Percentiles rank a stretch among this genome's conserved stretches.
Conservation (phyloP, 345 rosid species). For the Theobroma cacao region DNA sequence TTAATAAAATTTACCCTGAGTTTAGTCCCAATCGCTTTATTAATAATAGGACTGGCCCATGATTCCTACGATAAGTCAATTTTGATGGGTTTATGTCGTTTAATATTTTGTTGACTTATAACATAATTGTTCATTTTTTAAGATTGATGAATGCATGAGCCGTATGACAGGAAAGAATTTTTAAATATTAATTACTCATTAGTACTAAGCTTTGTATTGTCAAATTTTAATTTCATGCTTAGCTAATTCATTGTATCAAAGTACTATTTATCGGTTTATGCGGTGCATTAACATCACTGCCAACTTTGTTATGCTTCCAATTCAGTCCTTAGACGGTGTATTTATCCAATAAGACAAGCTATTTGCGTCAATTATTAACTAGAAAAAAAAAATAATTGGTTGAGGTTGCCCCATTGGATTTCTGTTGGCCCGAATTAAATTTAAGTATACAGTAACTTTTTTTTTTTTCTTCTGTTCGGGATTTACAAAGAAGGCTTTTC, state of each 20-base stretch:
- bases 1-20: not conserved
- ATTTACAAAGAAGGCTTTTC: too few relatives aligned
- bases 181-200: not conserved
- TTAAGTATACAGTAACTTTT: too few relatives aligned
- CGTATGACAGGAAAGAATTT: not conserved
- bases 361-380: not conserved
- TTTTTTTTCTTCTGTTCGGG: too few relatives aligned
- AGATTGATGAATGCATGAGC: not conserved
- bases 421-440: not conserved
- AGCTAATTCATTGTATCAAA: not conserved
- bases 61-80: not conserved
- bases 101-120: not conserved
- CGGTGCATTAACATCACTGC: not conserved
- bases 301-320: not conserved
- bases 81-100: not conserved
- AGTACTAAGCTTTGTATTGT: not conserved
- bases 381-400: too few relatives aligned
- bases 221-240: too few relatives aligned
- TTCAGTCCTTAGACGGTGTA: not conserved
- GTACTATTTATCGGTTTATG: not conserved
- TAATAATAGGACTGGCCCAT: not conserved
- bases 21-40: not conserved
- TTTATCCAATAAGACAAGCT: not conserved
- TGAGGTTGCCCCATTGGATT: not conserved
- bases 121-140: too few relatives aligned